Percentiles rank a stretch among this genome's conserved stretches.
phyloP scores from a whole-genome alignment of 768 basidiomycete species.

The Kwoniella dejecticola region DNA sequence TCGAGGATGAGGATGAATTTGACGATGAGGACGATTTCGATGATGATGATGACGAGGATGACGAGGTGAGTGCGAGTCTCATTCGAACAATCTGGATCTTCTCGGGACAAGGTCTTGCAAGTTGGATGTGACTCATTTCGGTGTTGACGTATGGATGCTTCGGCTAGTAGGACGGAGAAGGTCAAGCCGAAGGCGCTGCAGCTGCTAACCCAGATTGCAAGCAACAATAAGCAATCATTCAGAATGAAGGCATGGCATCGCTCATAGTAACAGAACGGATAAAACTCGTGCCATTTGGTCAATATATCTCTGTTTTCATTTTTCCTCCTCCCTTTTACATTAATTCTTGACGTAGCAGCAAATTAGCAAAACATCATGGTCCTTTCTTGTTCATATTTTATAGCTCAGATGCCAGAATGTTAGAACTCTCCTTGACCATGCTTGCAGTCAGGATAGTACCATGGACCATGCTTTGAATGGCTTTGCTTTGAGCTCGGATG shows the following conservation, averaged over 20 bases:
- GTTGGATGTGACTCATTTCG: background rate
- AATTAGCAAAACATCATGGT: background rate
- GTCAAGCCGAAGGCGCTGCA: slow-evolving; percentile 15
- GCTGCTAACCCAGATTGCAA: slow-evolving; percentile 37
- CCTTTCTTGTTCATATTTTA: slow-evolving; percentile 3
- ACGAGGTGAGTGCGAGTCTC: slow-evolving; percentile 43
- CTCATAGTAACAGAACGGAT: background rate
- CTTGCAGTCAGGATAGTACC: too few relatives aligned
- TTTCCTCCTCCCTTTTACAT: background rate
- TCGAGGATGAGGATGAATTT: slow-evolving; percentile 51
- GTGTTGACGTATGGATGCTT: slow-evolving; percentile 19
- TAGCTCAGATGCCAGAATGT: slow-evolving; percentile 1
- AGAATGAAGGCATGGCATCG: background rate
- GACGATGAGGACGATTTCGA: slow-evolving; percentile 45
- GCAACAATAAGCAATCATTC: slow-evolving; percentile 32
- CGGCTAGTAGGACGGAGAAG: slow-evolving; percentile 26
- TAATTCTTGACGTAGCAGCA: background rate
- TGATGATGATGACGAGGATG: slow-evolving; percentile 56
- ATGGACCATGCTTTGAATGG: too few relatives aligned
- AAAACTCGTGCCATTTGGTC: background rate
- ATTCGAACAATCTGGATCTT: too few relatives aligned
- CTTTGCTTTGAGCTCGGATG: too few relatives aligned
- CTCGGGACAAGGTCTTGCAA: too few relatives aligned
- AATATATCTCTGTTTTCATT: background rate
- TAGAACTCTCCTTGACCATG: slow-evolving; percentile 2